These are phyloP conservation scores for Chlamydomonas schloesseri DNA, from an alignment of 139 green algal genomes.

Conservation along the genomic window DNA sequence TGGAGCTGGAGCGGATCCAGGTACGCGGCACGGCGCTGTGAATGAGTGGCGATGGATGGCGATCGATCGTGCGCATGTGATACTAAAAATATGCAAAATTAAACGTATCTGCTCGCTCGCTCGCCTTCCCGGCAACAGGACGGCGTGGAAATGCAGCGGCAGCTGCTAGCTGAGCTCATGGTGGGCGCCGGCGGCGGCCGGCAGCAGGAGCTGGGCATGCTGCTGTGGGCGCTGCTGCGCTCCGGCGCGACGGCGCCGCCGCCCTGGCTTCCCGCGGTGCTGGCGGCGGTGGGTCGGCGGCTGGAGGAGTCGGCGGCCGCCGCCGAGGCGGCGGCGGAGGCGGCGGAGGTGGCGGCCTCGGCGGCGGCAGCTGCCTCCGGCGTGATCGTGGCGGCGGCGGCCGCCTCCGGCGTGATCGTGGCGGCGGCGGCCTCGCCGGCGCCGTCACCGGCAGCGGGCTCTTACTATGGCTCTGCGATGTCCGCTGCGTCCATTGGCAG, in stretches of 20 bases:
- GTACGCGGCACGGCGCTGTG: too few relatives aligned
- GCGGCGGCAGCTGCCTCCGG: background rate
- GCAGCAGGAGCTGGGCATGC: constrained; percentile 26
- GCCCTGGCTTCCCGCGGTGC: background rate
- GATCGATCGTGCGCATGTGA: too few relatives aligned
- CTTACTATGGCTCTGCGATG: too few relatives aligned
- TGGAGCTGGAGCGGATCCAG: background rate
- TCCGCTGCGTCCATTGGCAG: too few relatives aligned
- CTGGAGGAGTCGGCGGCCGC: background rate
- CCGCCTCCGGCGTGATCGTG: too few relatives aligned
- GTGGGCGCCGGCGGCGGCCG: background rate
- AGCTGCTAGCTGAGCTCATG: background rate
- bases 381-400: too few relatives aligned
- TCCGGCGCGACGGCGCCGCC: background rate
- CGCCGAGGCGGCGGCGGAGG: background rate
- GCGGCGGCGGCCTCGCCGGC: too few relatives aligned
- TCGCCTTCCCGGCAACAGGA: background rate
- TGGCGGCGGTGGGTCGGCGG: background rate
- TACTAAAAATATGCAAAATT: too few relatives aligned
- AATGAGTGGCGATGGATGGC: too few relatives aligned
- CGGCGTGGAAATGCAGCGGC: background rate
- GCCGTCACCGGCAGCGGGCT: too few relatives aligned
- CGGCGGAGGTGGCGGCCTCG: background rate
- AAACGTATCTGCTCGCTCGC: too few relatives aligned
- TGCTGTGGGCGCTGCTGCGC: constrained; percentile 7